Evolutionary conservation across 306 rosid species (phyloP).

Genomic region (Inga leiocalycina): DNA sequence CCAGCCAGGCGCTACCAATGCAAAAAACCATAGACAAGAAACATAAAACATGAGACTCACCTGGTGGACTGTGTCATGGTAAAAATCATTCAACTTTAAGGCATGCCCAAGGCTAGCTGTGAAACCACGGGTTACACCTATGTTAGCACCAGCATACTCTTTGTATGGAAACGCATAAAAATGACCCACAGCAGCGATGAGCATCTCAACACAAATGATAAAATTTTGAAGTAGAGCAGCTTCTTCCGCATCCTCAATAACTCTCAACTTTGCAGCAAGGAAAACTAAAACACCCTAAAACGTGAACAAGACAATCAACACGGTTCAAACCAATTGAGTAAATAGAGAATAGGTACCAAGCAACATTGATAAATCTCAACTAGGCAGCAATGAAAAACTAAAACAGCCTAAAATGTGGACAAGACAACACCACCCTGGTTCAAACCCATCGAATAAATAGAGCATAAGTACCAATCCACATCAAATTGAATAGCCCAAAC

Average conservation of each 20-base stretch:
- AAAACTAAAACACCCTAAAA: constrained; percentile 92
- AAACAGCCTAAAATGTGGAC: constrained; percentile 71
- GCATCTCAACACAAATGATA: constrained; percentile 97
- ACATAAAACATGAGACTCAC: constrained; percentile 46
- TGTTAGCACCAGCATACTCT: constrained; percentile 98
- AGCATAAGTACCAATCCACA: constrained; percentile 9
- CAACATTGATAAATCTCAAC: constrained; percentile 60
- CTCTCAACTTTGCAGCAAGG: constrained; percentile 91
- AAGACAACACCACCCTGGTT: constrained; percentile 27
- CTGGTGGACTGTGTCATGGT: constrained; percentile 98
- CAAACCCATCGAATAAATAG: constrained; percentile 16
- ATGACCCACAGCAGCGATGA: constrained; percentile 90
- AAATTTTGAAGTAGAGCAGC: constrained; percentile 92
- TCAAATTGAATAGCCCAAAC: neutral
- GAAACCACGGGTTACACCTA: constrained; percentile 72
- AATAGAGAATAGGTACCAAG: constrained; percentile 13
- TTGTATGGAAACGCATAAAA: constrained; percentile 98
- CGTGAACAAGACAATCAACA: constrained; percentile 30
- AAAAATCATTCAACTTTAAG: constrained; percentile 83
- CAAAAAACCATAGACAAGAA: constrained; percentile 9
- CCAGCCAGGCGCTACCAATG: constrained; percentile 11
- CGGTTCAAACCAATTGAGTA: constrained; percentile 13
- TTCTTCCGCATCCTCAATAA: constrained; percentile 80
- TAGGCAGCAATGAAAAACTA: constrained; percentile 93
- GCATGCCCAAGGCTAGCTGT: constrained; percentile 95